A percentile compares a stretch with the other conserved stretches of the same genome.
Conservation (phyloP, 352 stramenopile species). For the Phytophthora constricta region DNA sequence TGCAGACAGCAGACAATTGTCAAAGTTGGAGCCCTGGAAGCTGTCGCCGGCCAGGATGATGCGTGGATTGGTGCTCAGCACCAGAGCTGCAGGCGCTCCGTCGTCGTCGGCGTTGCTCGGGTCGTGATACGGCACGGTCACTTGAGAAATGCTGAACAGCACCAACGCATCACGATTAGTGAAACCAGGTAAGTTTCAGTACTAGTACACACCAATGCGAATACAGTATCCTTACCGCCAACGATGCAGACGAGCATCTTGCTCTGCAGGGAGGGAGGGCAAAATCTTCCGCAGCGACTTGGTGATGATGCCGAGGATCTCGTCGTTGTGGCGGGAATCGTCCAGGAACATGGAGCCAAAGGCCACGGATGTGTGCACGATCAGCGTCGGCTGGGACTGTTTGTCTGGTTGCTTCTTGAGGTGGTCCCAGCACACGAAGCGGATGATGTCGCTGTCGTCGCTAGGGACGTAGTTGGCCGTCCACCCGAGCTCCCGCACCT, state of each 20-base stretch:
- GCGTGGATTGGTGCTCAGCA: constrained; percentile 55
- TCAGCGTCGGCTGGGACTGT: constrained; percentile 30
- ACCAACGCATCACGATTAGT: constrained; percentile 6
- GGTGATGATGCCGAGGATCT: constrained; percentile 59
- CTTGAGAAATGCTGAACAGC: constrained; percentile 67
- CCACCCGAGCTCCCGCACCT: constrained; percentile 59
- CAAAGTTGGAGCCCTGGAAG: constrained; percentile 74
- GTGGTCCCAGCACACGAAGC: constrained; percentile 83
- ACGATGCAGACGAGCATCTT: constrained; percentile 62
- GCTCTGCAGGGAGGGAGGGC: constrained; percentile 55
- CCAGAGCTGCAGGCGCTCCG: constrained; percentile 28
- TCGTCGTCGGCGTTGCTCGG: constrained; percentile 18
- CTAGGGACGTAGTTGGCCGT: constrained; percentile 65
- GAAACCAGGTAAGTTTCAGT: not conserved
- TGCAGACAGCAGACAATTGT: constrained; percentile 74
- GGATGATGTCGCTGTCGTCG: constrained; percentile 67
- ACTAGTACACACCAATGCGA: not conserved
- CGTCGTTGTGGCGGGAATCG: constrained; percentile 52
- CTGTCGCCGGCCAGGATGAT: constrained; percentile 73
- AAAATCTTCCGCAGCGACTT: constrained; percentile 59
- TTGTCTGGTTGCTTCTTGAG: constrained; percentile 52
- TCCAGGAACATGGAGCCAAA: constrained; percentile 73
- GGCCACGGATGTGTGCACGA: constrained; percentile 72
- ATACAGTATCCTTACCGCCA: constrained; percentile 56
- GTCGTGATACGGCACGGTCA: constrained; percentile 53